A percentile compares a stretch with the other conserved stretches of the same genome.
Evolutionary conservation across 352 stramenopile species (phyloP).

Genomic region (Phytophthora kernoviae): DNA sequence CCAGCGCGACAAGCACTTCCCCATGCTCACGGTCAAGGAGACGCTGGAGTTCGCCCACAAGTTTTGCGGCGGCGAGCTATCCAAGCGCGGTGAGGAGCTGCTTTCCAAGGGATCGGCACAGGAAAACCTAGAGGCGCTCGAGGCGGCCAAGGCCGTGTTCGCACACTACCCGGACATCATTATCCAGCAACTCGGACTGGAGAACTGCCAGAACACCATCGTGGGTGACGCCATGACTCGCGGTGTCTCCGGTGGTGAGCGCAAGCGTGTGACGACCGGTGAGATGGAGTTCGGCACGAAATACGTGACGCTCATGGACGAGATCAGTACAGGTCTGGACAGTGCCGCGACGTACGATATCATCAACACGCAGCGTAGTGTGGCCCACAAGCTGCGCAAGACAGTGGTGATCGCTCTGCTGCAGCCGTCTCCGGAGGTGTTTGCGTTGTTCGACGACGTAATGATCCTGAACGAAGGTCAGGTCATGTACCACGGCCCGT

Average conservation of each 20-base stretch:
- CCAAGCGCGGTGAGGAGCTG: slow-evolving; percentile 18
- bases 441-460: slow-evolving; percentile 76
- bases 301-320: slow-evolving; percentile 81
- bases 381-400: slow-evolving; percentile 26
- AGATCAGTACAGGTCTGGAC: slow-evolving; percentile 92
- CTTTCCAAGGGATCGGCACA: slow-evolving; percentile 30
- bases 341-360: slow-evolving; percentile 50
- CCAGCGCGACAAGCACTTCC: slow-evolving; percentile 55
- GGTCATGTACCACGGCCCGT: slow-evolving; percentile 69
- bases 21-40: slow-evolving; percentile 55
- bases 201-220: slow-evolving; percentile 44
- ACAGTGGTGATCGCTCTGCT: slow-evolving; percentile 73
- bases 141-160: slow-evolving; percentile 23
- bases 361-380: slow-evolving; percentile 26
- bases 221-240: slow-evolving; percentile 48
- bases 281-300: slow-evolving; percentile 87
- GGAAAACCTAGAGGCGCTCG: slow-evolving; percentile 23
- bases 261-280: slow-evolving; percentile 61
- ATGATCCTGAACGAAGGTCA: slow-evolving; percentile 40
- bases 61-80: slow-evolving; percentile 36
- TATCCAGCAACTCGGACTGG: slow-evolving; percentile 34
- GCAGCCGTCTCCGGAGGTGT: slow-evolving; percentile 90
- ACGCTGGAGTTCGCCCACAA: slow-evolving; percentile 54
- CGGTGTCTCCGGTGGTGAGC: slow-evolving; percentile 60
- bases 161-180: slow-evolving; percentile 42